phyloP scores from a whole-genome alignment of 805 yeast species.

The Millerago galiae region DNA sequence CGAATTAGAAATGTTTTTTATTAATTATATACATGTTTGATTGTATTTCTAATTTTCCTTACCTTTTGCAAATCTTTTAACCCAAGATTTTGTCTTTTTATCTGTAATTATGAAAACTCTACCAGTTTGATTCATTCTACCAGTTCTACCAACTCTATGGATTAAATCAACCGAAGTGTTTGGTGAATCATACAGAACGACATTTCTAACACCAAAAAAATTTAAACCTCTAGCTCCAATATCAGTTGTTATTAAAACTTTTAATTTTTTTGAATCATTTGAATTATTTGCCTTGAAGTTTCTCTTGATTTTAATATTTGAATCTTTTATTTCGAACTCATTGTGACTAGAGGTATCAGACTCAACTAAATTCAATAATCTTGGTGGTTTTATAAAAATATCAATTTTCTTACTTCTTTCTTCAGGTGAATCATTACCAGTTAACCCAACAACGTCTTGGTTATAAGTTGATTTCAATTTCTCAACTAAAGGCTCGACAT shows the following conservation, averaged over 20 bases:
- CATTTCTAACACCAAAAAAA: constrained; percentile 74
- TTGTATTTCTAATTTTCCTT: constrained; percentile 44
- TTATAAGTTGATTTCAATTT: constrained; percentile 42
- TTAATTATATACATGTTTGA: not conserved
- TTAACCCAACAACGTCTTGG: constrained; percentile 58
- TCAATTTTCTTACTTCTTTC: constrained; percentile 53
- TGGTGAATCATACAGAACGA: constrained; percentile 82
- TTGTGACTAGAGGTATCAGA: constrained; percentile 16
- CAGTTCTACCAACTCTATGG: constrained; percentile 92
- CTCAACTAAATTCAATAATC: constrained; percentile 25
- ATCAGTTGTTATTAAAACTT: constrained; percentile 83
- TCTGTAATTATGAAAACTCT: constrained; percentile 77
- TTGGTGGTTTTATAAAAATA: constrained; percentile 61
- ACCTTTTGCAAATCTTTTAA: constrained; percentile 50
- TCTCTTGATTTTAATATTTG: constrained; percentile 26
- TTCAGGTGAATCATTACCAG: constrained; percentile 56
- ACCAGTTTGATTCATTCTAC: constrained; percentile 85
- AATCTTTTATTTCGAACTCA: constrained; percentile 25
- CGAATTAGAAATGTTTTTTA: not conserved
- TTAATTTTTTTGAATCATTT: constrained; percentile 32
- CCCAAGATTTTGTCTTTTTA: constrained; percentile 67
- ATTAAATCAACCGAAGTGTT: constrained; percentile 76
- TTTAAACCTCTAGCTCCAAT: constrained; percentile 86
- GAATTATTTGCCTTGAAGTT: not conserved
- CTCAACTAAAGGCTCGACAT: constrained; percentile 52